Base-by-base conservation (phyloP, 768 basidiomycete species). In the Boletus reticuloceps region DNA sequence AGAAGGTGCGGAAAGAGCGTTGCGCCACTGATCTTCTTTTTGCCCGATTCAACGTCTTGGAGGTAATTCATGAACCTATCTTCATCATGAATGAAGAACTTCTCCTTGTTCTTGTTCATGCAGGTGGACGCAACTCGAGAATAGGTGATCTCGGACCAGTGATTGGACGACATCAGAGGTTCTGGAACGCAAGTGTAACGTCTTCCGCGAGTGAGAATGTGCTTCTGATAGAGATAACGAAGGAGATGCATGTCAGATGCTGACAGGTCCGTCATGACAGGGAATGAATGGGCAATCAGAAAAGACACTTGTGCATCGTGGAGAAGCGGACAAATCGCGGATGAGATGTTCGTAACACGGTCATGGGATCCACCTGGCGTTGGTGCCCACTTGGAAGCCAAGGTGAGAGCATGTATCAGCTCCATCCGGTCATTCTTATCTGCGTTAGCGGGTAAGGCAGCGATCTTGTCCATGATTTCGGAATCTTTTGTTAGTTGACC, bases 331-430 rank as follows among this genome's bases (percentile, higher is more conserved):
- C 75, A 72, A 42, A 90, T 79, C 37, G 86, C 86, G 0, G 87
- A 84, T 6, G 82, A 68, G 58, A 90, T 82, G 65, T 85, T 84
- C 4, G 83, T 84, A 53, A 77, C 72, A 11, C 80, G 77, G 61
- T 89, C 88, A 52, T 88, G 87, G 5, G 82, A 75, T 4, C 74
- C 72, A 5, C 67, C 75, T 13, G 83, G 82, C 3, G 81, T 80
- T 0, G 88, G 87, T 0, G 86, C 86, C 87, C 87, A 90, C 67
- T 89, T 91, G 2, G 77, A 77, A 1, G 79, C 85, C 16, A 88
- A 77, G 8, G 80, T 80, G 19, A 89, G 70, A 32, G 56, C 34
- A 19, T 34, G 27, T 25, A 56, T 17, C n/a, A 65, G 61, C 3
- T 38, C 17, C 44, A 42, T 34, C 17, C 40, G 58, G 10, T 66